These are phyloP conservation scores for Canna indica DNA, from an alignment of 176 grass and related monocot genomes.

Conservation along the genomic window DNA sequence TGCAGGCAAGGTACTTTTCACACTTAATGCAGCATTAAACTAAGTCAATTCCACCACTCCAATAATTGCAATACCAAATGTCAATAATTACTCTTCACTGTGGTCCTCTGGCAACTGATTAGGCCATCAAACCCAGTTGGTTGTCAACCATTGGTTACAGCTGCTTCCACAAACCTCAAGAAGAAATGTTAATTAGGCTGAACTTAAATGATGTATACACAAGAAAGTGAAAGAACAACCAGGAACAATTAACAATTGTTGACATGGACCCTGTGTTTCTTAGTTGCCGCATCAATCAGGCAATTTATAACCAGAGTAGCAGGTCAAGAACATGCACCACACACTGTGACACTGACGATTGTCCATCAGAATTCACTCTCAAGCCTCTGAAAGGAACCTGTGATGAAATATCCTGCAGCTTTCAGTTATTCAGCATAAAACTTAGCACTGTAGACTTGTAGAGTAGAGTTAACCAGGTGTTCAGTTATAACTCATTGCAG, in stretches of 20 bases:
- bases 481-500: neutral
- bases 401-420: neutral
- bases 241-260: neutral
- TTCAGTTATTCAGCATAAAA: neutral
- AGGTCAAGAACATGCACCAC: neutral
- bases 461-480: neutral
- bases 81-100: neutral
- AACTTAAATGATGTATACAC: neutral
- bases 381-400: neutral
- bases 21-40: neutral
- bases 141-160: neutral
- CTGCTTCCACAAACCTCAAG: neutral
- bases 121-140: no score
- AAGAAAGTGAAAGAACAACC: neutral
- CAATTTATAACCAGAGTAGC: neutral
- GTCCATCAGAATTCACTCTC: neutral
- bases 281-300: neutral
- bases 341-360: neutral
- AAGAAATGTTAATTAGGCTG: neutral
- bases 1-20: neutral
- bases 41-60: neutral
- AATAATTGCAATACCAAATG: neutral
- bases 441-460: neutral
- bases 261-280: neutral
- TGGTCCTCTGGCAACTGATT: neutral